A percentile compares a stretch with the other conserved stretches of the same genome.
phyloP scores from a whole-genome alignment of 2,329 filamentous ascomycete genomes.

The Tolypocladium ophioglossoides region DNA sequence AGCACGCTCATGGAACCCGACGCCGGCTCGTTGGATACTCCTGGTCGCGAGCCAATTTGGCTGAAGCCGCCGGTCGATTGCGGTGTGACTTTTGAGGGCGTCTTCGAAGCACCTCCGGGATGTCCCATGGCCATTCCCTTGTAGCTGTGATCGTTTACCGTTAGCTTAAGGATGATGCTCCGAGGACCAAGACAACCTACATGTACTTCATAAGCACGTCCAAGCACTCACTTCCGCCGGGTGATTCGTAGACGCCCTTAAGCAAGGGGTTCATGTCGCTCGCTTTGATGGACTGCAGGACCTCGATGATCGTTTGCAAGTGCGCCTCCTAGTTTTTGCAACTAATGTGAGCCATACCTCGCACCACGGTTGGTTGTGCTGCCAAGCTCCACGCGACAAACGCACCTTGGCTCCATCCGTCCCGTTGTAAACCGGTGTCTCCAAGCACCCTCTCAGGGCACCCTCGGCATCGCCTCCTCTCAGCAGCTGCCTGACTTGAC shows the following conservation, averaged over 20 bases:
- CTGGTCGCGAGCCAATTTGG: conserved; percentile 54
- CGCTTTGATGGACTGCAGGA: conserved; percentile 91
- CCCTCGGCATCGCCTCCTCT: conserved; percentile 81
- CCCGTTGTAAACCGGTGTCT: conserved; percentile 69
- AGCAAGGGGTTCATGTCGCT: conserved; percentile 90
- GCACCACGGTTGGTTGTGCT: not conserved
- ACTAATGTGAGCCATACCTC: not conserved
- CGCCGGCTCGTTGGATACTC: conserved; percentile 51
- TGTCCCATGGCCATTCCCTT: conserved; percentile 67
- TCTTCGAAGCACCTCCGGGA: conserved; percentile 30
- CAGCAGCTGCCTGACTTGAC: conserved; percentile 79
- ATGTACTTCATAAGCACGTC: conserved; percentile 98
- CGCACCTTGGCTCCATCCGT: conserved; percentile 43
- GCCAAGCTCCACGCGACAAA: not conserved
- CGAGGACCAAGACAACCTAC: conserved; percentile 38
- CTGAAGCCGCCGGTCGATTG: conserved; percentile 76
- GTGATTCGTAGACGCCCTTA: conserved; percentile 65
- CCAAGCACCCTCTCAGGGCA: conserved; percentile 71
- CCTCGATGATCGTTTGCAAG: conserved; percentile 79
- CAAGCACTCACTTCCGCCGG: conserved; percentile 72
- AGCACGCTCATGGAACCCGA: conserved; percentile 92
- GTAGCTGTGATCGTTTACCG: conserved; percentile 44
- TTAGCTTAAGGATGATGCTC: not conserved
- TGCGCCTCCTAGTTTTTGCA: conserved; percentile 58
- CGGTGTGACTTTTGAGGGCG: conserved; percentile 44